Evolutionary conservation across 2,329 filamentous ascomycete species (phyloP), one percentile per base, ranked within the genome.

Genomic region (Ramularia collo-cygni): DNA sequence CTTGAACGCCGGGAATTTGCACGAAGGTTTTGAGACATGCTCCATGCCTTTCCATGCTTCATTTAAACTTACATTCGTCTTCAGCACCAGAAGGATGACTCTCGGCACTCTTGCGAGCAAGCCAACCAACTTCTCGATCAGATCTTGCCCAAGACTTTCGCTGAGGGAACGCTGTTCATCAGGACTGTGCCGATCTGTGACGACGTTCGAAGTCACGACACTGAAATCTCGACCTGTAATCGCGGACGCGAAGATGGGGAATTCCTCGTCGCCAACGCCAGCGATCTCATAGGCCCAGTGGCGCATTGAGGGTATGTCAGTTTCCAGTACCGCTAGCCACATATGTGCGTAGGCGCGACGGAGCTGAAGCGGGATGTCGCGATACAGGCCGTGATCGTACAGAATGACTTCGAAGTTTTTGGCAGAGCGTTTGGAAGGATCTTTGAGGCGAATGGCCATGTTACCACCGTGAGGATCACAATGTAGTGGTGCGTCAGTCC

Each of bases 401-500:
- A 98, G 75, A 40, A 98, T 83, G 38, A 98, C 77, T 60, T 98
- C 92, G 58, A 98, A 98, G 63, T 96, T 96, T 28, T 57, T 47
- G 8, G 79, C 73, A 43, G 70, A 69, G 28, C 73, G 68, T 26
- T 76, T 71, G 12, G 62, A 65, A 4, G 72, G 62, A 57, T 90
- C 92, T 10, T 24, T 24, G 61, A 85, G 80, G 29, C 89, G 81
- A 46, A 98, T 87, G 15, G 92, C 89, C 40, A 98, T 83, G 58
- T 98, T 98, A 32, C 92, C 92, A 34, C 89, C 92, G 58, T 98
- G 92, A 0, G 92, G 92, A 59, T 98, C 92, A 65, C 92, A 98
- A 67, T 98, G 92, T 28, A 98, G 69, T 0, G 92, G 88, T 0
- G 90, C 90, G 43, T 82, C 76, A 37, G 81, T 77, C 35, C 90